phyloP scores from a whole-genome alignment of 1,284 basidiomycete species.

The Bjerkandera adusta region DNA sequence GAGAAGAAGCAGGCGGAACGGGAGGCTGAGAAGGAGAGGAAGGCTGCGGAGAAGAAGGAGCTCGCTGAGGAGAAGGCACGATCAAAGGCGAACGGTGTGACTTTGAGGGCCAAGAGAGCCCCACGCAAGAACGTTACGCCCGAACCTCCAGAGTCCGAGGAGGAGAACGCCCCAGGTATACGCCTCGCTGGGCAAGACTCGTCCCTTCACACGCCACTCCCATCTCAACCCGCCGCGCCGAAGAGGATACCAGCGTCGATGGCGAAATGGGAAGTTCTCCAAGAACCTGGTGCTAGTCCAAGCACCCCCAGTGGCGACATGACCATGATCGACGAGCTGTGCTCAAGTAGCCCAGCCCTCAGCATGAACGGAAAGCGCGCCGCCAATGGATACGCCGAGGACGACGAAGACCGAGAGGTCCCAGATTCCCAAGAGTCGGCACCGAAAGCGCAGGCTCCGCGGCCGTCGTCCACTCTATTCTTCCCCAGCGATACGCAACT shows the following conservation, averaged over 20 bases:
- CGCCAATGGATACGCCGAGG: neutral
- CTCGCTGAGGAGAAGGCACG: slow-evolving; percentile 19
- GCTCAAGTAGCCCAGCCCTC: slow-evolving; percentile 33
- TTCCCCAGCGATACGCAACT: neutral
- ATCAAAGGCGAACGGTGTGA: slow-evolving; percentile 17
- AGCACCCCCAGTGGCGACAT: slow-evolving; percentile 21
- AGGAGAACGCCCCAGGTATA: slow-evolving; percentile 1
- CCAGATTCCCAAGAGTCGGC: neutral
- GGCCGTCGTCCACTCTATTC: neutral
- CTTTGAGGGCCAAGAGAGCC: slow-evolving; percentile 14
- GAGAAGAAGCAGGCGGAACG: slow-evolving; percentile 21
- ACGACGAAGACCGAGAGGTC: neutral
- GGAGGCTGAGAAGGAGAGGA: slow-evolving; percentile 20
- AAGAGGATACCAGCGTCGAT: slow-evolving; percentile 6
- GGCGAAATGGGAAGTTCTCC: slow-evolving; percentile 25
- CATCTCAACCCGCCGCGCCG: neutral
- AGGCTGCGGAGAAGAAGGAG: slow-evolving; percentile 15
- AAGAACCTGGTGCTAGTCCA: slow-evolving; percentile 13
- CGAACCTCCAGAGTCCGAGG: neutral
- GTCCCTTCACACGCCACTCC: neutral
- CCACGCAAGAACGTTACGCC: slow-evolving; percentile 8
- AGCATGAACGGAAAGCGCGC: neutral
- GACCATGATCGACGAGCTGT: slow-evolving; percentile 36
- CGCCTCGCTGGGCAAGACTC: neutral
- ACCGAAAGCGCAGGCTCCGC: neutral